phyloP scores from a whole-genome alignment of 305 asterid genomes.

The Solanum hybrid region DNA sequence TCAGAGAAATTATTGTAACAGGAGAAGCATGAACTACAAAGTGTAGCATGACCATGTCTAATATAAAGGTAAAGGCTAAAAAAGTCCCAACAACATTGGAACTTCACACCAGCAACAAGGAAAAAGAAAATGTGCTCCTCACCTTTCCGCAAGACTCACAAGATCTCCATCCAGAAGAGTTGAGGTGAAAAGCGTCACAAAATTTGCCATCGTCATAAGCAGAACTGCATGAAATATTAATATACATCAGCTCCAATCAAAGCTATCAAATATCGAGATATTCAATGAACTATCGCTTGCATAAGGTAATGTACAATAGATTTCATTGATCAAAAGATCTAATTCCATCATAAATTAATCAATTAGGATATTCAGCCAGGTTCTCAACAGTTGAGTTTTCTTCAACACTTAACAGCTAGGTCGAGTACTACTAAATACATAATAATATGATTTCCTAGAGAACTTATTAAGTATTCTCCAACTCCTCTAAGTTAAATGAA shows the following conservation, averaged over 20 bases:
- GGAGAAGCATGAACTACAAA: constrained; percentile 7
- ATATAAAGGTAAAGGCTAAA: not conserved
- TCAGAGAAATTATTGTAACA: constrained; percentile 3
- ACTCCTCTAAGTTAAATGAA: not conserved
- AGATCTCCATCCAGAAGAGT: constrained; percentile 95
- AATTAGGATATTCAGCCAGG: not conserved
- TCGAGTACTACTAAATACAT: not conserved
- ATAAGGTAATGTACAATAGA: not conserved
- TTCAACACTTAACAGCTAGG: not conserved
- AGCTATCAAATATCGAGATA: not conserved
- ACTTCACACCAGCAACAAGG: not conserved
- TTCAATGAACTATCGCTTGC: not conserved
- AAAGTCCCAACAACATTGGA: not conserved
- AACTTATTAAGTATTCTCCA: not conserved
- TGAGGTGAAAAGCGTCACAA: constrained; percentile 82
- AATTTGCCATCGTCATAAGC: constrained; percentile 87
- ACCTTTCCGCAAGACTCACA: constrained; percentile 99
- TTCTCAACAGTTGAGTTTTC: not conserved
- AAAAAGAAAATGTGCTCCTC: constrained; percentile 12
- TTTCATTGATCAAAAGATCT: not conserved
- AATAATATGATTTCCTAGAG: not conserved
- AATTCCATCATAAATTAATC: not conserved
- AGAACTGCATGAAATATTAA: constrained; percentile 31
- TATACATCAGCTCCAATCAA: constrained; percentile 16
- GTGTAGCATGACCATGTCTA: constrained; percentile 11